Evolutionary conservation across 495 filamentous ascomycete genomes (phyloP).

Genomic region (Talaromyces wortmannii): DNA sequence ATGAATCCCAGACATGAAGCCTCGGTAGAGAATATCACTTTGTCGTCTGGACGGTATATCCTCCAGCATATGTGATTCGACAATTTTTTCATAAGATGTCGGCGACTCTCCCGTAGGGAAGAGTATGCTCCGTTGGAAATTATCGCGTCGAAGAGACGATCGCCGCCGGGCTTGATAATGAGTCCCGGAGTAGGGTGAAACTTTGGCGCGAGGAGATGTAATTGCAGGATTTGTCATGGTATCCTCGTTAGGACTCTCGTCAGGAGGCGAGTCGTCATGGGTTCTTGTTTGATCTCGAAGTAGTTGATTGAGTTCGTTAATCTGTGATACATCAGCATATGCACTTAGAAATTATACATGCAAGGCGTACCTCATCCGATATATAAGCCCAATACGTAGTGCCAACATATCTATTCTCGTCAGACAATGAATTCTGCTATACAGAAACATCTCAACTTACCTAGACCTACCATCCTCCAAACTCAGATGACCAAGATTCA

Average conservation of each 20-base stretch:
- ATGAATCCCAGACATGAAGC: conserved; percentile 41
- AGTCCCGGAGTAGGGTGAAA: neutral
- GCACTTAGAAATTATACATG: too few species aligned
- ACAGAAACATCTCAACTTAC: conserved; percentile 13
- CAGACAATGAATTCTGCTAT: neutral
- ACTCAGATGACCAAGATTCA: conserved; percentile 41
- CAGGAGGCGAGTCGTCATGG: conserved; percentile 17
- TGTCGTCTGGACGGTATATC: conserved; percentile 37
- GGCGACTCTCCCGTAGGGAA: conserved; percentile 33
- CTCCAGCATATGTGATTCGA: conserved; percentile 39
- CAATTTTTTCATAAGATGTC: conserved; percentile 20
- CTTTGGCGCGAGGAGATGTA: neutral
- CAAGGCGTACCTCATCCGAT: conserved; percentile 33
- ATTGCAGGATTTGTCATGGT: conserved; percentile 5
- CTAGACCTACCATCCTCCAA: conserved; percentile 39
- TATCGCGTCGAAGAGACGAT: conserved; percentile 8
- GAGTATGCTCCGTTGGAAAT: conserved; percentile 31
- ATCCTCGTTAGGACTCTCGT: conserved; percentile 16
- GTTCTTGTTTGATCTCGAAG: conserved; percentile 35
- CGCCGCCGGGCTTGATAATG: neutral
- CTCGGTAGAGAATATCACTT: conserved; percentile 39
- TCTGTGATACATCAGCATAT: conserved; percentile 18
- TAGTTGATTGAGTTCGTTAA: conserved; percentile 41
- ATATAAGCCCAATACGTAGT: conserved; percentile 48
- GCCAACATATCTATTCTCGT: conserved; percentile 38